A percentile compares a stretch with the other conserved stretches of the same genome.
Conservation (phyloP, 2,329 filamentous ascomycete genomes). For the Pseudogymnoascus sp. region DNA sequence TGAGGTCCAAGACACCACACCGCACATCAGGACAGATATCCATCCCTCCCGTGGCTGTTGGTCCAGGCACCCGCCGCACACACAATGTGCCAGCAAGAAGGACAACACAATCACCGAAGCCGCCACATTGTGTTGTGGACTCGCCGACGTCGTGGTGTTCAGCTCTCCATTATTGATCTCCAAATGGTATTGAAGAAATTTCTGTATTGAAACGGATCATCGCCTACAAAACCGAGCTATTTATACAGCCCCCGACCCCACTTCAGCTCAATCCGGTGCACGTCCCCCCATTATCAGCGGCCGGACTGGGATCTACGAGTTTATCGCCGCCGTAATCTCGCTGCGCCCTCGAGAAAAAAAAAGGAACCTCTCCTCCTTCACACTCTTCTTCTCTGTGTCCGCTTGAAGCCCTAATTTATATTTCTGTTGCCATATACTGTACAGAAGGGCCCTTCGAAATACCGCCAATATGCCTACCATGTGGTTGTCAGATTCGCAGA, state of each 20-base stretch:
- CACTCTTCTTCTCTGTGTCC: background rate
- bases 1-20: background rate
- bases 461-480: slow-evolving; percentile 47
- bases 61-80: slow-evolving; percentile 1
- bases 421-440: background rate
- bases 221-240: background rate
- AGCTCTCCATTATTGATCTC: background rate
- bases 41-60: background rate
- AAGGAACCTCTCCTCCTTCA: background rate
- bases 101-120: background rate
- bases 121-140: background rate
- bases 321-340: slow-evolving; percentile 4
- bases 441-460: background rate
- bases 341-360: slow-evolving; percentile 6
- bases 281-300: slow-evolving; percentile 1
- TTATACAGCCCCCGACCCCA: background rate
- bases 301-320: slow-evolving; percentile 2
- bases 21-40: slow-evolving; percentile 2
- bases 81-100: background rate
- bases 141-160: background rate
- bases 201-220: slow-evolving; percentile 5
- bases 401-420: background rate
- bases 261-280: slow-evolving; percentile 8
- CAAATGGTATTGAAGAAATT: background rate
- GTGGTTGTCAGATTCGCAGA: slow-evolving; percentile 95